Percentiles rank a stretch among this genome's conserved stretches.
These are phyloP conservation scores for Fusarium floridanum DNA, from an alignment of 2,329 filamentous ascomycete genomes.

Conservation along the genomic window DNA sequence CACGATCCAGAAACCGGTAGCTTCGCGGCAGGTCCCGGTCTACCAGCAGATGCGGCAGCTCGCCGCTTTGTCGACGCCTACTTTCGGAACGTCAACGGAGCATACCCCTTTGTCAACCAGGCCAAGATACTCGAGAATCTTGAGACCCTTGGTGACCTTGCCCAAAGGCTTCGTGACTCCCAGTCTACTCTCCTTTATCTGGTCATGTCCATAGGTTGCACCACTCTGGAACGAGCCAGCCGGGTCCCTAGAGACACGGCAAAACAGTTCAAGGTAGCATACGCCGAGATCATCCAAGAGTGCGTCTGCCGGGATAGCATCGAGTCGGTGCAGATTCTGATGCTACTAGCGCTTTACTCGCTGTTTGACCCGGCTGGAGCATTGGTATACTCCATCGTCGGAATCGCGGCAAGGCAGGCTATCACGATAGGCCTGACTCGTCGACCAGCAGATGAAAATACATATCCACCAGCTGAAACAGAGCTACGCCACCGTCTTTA, in stretches of 20 bases:
- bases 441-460: constrained; percentile 43
- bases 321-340: constrained; percentile 54
- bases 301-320: constrained; percentile 50
- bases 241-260: constrained; percentile 48
- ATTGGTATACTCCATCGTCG: constrained; percentile 53
- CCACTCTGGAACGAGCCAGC: constrained; percentile 55
- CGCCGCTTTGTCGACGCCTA: constrained; percentile 55
- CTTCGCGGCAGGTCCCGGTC: not conserved
- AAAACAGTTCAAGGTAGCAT: constrained; percentile 49
- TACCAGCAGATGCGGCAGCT: constrained; percentile 23
- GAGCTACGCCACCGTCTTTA: constrained; percentile 53
- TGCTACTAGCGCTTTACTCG: constrained; percentile 56
- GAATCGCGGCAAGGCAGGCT: constrained; percentile 52
- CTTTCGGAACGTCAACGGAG: constrained; percentile 56
- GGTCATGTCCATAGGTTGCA: constrained; percentile 58
- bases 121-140: constrained; percentile 48
- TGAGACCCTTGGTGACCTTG: constrained; percentile 40
- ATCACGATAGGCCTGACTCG: constrained; percentile 51
- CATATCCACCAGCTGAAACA: constrained; percentile 37
- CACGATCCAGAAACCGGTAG: not conserved
- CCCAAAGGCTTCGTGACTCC: not conserved
- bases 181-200: constrained; percentile 51
- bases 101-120: constrained; percentile 57
- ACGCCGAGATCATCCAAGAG: constrained; percentile 53
- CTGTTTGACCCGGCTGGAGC: constrained; percentile 54